phyloP scores from a whole-genome alignment of 164 flowering plant genomes.

The Vitis vinifera region DNA sequence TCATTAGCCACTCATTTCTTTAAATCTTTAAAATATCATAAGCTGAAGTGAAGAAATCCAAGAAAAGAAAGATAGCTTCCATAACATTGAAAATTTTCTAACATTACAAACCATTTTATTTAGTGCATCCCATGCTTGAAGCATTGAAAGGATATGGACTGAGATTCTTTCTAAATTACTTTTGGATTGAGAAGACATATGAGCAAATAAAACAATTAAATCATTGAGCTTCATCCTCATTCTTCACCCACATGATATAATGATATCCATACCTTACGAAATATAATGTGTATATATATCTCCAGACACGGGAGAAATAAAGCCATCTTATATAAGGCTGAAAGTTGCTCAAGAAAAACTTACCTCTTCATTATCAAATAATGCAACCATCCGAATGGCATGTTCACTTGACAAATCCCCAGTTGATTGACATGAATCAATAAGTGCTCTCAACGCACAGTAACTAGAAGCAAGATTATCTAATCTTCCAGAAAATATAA shows the following conservation, averaged over 20 bases:
- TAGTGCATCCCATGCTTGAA: no score
- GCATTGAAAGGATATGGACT: no score
- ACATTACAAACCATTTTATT: neutral
- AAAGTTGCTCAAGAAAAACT: constrained; percentile 8
- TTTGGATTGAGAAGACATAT: no score
- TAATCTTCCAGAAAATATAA: constrained; percentile 92
- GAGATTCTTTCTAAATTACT: no score
- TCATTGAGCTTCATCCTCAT: no score
- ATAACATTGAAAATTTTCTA: neutral
- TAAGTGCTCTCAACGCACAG: constrained; percentile 88
- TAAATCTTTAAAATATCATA: neutral
- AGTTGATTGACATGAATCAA: constrained; percentile 69
- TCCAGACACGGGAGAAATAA: neutral
- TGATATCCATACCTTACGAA: neutral
- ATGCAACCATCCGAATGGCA: constrained; percentile 86
- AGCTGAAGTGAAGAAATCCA: no score
- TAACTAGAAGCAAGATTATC: constrained; percentile 93
- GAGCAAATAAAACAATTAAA: no score
- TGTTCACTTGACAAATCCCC: constrained; percentile 64
- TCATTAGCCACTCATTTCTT: constrained; percentile 1
- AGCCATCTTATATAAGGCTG: neutral
- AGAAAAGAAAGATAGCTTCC: no score
- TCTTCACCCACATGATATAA: no score
- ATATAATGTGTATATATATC: neutral
- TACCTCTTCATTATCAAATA: constrained; percentile 98